phyloP scores from a whole-genome alignment of 495 filamentous ascomycete genomes.

The Aspergillus nanangensis region DNA sequence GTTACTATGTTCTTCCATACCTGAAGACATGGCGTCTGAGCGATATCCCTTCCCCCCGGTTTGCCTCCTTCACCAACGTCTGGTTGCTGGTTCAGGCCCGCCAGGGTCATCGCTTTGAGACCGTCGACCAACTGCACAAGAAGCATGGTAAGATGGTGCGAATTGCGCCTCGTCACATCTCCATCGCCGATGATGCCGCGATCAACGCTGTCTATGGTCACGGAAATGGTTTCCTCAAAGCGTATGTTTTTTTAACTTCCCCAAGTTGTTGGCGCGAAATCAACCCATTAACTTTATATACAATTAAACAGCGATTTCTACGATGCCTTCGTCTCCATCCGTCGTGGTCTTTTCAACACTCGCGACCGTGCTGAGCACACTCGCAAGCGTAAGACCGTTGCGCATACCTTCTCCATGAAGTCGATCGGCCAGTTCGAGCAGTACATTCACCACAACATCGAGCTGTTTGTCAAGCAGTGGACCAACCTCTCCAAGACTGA shows the following conservation, averaged over 20 bases:
- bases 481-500: constrained; percentile 47
- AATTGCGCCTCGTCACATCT: constrained; percentile 56
- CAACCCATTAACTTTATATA: constrained; percentile 3
- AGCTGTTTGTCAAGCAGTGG: constrained; percentile 70
- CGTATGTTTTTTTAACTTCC: constrained; percentile 35
- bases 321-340: constrained; percentile 86
- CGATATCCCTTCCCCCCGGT: constrained; percentile 62
- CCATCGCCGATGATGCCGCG: constrained; percentile 55
- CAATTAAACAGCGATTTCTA: constrained; percentile 62
- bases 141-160: constrained; percentile 60
- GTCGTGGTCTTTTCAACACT: constrained; percentile 86
- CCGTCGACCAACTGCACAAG: constrained; percentile 70
- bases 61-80: constrained; percentile 67
- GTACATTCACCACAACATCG: constrained; percentile 79
- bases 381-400: constrained; percentile 84
- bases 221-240: constrained; percentile 71
- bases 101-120: constrained; percentile 59
- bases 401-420: constrained; percentile 84
- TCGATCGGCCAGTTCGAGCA: constrained; percentile 81
- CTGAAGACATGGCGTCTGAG: constrained; percentile 59
- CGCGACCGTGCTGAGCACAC: constrained; percentile 78
- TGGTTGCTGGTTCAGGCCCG: constrained; percentile 73
- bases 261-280: not conserved
- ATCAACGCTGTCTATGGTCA: constrained; percentile 57
- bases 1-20: constrained; percentile 70